Evolutionary conservation across 345 rosid species (phyloP).

Genomic region (Fremontodendron californicum): DNA sequence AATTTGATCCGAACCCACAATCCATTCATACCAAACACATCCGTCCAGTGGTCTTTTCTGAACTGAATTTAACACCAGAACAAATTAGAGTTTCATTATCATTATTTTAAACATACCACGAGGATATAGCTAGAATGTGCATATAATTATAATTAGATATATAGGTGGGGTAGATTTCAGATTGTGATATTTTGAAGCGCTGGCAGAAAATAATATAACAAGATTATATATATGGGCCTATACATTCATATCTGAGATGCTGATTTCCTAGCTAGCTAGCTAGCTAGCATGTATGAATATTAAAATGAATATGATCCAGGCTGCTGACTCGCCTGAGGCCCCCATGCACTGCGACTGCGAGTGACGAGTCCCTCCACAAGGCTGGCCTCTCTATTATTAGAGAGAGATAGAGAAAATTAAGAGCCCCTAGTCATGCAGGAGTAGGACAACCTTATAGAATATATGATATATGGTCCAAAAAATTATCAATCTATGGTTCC

Average conservation of each 20-base stretch:
- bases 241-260: slow-evolving; percentile 15
- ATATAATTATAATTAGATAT: slow-evolving; percentile 4
- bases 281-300: not conserved
- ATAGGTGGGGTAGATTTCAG: slow-evolving; percentile 13
- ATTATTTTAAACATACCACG: not conserved
- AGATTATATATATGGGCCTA: slow-evolving; percentile 25
- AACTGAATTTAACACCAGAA: not conserved
- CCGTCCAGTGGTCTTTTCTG: not conserved
- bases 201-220: slow-evolving; percentile 23
- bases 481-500: not conserved
- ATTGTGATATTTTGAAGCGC: slow-evolving; percentile 16
- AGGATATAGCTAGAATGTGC: not conserved
- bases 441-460: not conserved
- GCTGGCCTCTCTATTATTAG: slow-evolving; percentile 40
- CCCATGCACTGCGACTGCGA: slow-evolving; percentile 22
- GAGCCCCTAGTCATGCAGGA: not conserved
- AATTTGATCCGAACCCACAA: not conserved
- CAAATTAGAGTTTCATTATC: not conserved
- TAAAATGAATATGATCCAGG: slow-evolving; percentile 10
- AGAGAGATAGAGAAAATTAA: slow-evolving; percentile 12
- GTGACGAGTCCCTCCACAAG: slow-evolving; percentile 45
- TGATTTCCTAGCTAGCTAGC: slow-evolving; percentile 18
- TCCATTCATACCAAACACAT: not conserved
- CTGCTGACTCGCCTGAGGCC: too few relatives aligned
- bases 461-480: not conserved